Evolutionary conservation across 805 yeast genomes (phyloP).

Genomic region (Saturnispora besseyi): DNA sequence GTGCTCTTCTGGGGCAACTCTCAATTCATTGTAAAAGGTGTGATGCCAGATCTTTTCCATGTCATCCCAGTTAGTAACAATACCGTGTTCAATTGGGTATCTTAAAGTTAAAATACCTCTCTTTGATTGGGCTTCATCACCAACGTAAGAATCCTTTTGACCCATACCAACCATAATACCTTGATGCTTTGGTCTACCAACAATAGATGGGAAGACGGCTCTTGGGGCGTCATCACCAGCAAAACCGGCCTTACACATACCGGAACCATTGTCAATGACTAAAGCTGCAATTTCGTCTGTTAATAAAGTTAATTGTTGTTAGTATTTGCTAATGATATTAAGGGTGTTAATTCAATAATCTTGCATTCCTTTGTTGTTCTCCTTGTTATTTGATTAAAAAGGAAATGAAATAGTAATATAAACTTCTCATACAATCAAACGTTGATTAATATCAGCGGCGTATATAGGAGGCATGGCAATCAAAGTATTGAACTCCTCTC

Average conservation of each 20-base stretch:
- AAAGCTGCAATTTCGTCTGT: slow-evolving; percentile 43
- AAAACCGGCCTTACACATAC: slow-evolving; percentile 99
- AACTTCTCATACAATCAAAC: no score
- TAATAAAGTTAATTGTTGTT: neutral
- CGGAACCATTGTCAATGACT: slow-evolving; percentile 99
- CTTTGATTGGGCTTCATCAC: slow-evolving; percentile 99
- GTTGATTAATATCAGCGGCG: no score
- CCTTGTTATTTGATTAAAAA: neutral
- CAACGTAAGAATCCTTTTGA: slow-evolving; percentile 99
- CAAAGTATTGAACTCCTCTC: no score
- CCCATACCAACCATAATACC: slow-evolving; percentile 99
- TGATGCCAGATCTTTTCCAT: slow-evolving; percentile 99
- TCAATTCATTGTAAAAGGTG: slow-evolving; percentile 98
- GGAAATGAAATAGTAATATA: no score
- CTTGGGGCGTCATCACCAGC: slow-evolving; percentile 99
- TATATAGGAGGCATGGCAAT: no score
- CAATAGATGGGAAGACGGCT: slow-evolving; percentile 99
- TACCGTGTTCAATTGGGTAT: slow-evolving; percentile 99
- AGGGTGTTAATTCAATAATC: neutral
- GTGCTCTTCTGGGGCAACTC: slow-evolving; percentile 99
- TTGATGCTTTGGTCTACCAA: slow-evolving; percentile 99
- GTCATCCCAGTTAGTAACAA: slow-evolving; percentile 99
- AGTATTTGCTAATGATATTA: slow-evolving; percentile 18
- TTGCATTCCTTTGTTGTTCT: neutral
- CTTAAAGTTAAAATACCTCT: slow-evolving; percentile 98